Percentiles rank a stretch among this genome's conserved stretches.
Conservation (phyloP, 805 yeast genomes). For the Lipomyces kockii region DNA sequence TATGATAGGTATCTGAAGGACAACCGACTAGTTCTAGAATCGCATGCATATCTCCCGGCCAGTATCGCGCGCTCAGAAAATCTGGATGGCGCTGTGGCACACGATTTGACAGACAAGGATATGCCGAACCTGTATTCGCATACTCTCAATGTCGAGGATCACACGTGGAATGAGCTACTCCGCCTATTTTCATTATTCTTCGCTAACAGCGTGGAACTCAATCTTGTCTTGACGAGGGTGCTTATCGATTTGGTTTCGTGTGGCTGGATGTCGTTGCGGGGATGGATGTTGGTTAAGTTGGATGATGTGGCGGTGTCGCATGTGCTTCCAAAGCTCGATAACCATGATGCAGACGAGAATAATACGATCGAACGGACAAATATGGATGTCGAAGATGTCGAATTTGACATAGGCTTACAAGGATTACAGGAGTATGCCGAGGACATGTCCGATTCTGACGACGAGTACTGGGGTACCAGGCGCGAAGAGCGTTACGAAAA, state of each 20-base stretch:
- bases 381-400: not conserved
- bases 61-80: not conserved
- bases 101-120: not conserved
- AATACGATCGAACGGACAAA: not conserved
- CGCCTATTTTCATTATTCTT: slow-evolving; percentile 32
- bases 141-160: slow-evolving; percentile 22
- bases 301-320: slow-evolving; percentile 28
- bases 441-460: slow-evolving; percentile 32
- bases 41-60: slow-evolving; percentile 34
- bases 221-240: slow-evolving; percentile 39
- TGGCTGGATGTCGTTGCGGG: slow-evolving; percentile 39
- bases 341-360: slow-evolving; percentile 17
- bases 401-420: slow-evolving; percentile 1
- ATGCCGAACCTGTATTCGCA: slow-evolving; percentile 19
- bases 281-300: slow-evolving; percentile 35
- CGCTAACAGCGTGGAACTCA: slow-evolving; percentile 41
- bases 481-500: slow-evolving; percentile 16
- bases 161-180: slow-evolving; percentile 19
- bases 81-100: not conserved
- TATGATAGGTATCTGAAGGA: slow-evolving; percentile 36
- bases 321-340: slow-evolving; percentile 19
- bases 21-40: slow-evolving; percentile 25
- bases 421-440: slow-evolving; percentile 16
- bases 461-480: slow-evolving; percentile 33
- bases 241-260: slow-evolving; percentile 39